Evolutionary conservation across 306 rosid species (phyloP), one percentile per base, ranked within the genome.

Genomic region (Casuarina equisetifolia): DNA sequence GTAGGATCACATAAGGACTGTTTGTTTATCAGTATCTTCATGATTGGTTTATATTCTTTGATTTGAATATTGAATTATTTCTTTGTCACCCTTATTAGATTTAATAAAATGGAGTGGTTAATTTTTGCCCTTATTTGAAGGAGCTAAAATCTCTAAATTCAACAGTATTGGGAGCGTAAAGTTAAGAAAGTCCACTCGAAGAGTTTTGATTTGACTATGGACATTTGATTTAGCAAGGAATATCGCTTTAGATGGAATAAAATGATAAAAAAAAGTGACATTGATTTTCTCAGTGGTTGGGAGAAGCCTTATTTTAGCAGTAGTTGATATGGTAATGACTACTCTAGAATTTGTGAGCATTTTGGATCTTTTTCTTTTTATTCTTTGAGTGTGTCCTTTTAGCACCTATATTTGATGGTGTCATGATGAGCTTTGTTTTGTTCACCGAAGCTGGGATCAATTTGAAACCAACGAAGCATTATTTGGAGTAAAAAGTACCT

Each of bases 401-500:
- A 67, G 6, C 35, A 42, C 44, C 32, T 81, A 44, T 67, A 54
- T 84, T 58, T 63, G 63, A 51, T 53, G 2, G 69, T 69, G 74
- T 50, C 53, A 8, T 19, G 70, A 59, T 57, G 2, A 53, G 39
- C 17, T 50, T 38, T 72, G 38, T 81, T 43, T 78, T 51, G 48
- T 39, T 67, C 16, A 25, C 55, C 91, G 98, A 89, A 90, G 88
- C 62, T 95, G 98, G 98, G 84, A 95, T 89, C 98, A 95, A 78
- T 95, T 95, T 88, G 95, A 91, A 84, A 87, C 93, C 40, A 95
- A 95, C 76, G 87, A 88, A 87, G 78, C 86, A 42, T 83, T 95
- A 76, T 95, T 95, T 82, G 98, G 98, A 55, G 97, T 92, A 44
- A 92, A 86, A 87, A 95, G 97, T 85, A 89, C 97, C 32, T 95